phyloP scores from a whole-genome alignment of 495 filamentous ascomycete species.

The Daldinia vernicosa region DNA sequence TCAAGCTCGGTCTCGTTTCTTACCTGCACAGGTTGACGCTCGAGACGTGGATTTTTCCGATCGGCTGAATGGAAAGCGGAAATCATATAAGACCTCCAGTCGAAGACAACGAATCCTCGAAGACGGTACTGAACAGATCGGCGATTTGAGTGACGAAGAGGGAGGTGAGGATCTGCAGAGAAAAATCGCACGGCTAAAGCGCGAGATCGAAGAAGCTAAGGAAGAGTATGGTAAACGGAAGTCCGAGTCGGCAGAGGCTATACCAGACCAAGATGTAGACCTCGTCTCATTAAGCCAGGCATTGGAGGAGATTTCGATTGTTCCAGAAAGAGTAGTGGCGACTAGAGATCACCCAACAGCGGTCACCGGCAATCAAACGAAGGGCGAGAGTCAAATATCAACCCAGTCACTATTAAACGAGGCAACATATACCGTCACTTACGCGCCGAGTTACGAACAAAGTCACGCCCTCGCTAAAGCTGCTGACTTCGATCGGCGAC shows the following conservation, averaged over 20 bases:
- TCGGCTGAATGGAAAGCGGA: slow-evolving; percentile 77
- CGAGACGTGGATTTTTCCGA: slow-evolving; percentile 83
- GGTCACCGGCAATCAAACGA: slow-evolving; percentile 4
- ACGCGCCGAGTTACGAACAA: slow-evolving; percentile 66
- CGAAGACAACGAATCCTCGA: slow-evolving; percentile 68
- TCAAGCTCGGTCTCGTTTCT: slow-evolving; percentile 80
- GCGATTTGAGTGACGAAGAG: slow-evolving; percentile 71
- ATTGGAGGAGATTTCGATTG: slow-evolving; percentile 65
- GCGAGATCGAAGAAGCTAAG: slow-evolving; percentile 82
- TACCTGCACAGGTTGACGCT: slow-evolving; percentile 76
- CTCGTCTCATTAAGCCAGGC: slow-evolving; percentile 71
- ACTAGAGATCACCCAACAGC: slow-evolving; percentile 44
- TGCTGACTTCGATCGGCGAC: slow-evolving; percentile 84
- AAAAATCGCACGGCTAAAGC: slow-evolving; percentile 78
- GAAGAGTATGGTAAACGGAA: slow-evolving; percentile 67
- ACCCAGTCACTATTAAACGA: slow-evolving; percentile 27
- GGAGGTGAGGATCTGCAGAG: slow-evolving; percentile 76
- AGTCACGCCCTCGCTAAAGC: slow-evolving; percentile 77
- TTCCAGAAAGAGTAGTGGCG: slow-evolving; percentile 44
- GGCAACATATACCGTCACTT: slow-evolving; percentile 62
- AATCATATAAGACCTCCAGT: slow-evolving; percentile 78
- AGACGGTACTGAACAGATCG: slow-evolving; percentile 69
- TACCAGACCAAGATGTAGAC: slow-evolving; percentile 50
- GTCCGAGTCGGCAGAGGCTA: slow-evolving; percentile 46
- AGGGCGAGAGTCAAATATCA: slow-evolving; percentile 26